Base-by-base conservation (phyloP, 805 yeast genomes). In the Ascoidea asiatica region DNA sequence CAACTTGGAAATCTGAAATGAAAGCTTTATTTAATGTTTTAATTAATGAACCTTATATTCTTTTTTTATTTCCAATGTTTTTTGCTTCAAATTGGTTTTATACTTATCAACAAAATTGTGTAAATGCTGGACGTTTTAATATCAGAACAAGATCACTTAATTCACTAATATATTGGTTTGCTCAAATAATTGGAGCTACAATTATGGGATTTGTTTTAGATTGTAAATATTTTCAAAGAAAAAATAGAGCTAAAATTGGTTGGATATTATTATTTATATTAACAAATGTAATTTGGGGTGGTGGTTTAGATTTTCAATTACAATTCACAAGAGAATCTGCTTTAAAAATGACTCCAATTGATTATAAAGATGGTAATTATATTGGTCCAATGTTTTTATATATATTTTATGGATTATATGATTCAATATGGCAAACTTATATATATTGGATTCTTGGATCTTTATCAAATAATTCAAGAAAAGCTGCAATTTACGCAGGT, bases 41-140 rank as follows among this genome's bases (percentile, higher is more conserved):
- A 48, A 55, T 52, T 44, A 50, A 48, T 20, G 71, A 70, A 52
- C 73, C 73, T 41, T 63, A 60, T 55, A 70, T 77, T 43, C 54
- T 69, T 41, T 56, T 70, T 21, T 53, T 75, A 56, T 70, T 78
- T 66, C 83, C 83, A 39, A 68, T 75, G 73, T 77, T 77, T 56
- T 71, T 73, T 51, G 67, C 79, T 22, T 73, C 82, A 36, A 77
- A 77, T 63, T 77, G 78, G 78, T 77, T 75, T 63, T 75, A 75
- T 65, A 73, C 81, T 40, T 77, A 77, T 58, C 81, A 77, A 59
- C 76, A 73, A 53, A 75, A 75, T 56, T 75, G 72, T 47, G 65
- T 70, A 58, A 77, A 77, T 55, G 72, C 70, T 38, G 73, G 71
- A 19, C 62, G 71, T 42, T 77, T 77, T 60, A 75, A 70, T 52